Evolutionary conservation across 306 rosid species (phyloP).

Genomic region (Glycine soja): DNA sequence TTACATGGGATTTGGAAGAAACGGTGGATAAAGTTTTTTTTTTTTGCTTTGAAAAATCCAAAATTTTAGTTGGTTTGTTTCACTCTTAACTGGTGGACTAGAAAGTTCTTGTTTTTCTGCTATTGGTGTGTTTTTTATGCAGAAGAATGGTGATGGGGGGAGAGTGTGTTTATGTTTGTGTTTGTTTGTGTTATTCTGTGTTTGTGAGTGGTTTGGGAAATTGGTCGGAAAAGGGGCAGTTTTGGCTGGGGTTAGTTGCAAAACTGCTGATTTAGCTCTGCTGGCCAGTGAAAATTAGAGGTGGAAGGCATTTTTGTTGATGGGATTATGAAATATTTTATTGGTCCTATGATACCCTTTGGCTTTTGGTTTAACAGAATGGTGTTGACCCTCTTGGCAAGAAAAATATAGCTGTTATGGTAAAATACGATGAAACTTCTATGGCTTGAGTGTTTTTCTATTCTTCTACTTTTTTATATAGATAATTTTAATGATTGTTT

Average conservation of each 20-base stretch:
- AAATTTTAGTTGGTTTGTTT: slow-evolving; percentile 4
- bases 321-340: slow-evolving; percentile 1
- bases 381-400: neutral
- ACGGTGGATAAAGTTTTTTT: too few species aligned
- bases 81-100: neutral
- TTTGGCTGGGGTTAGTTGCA: slow-evolving; percentile 24
- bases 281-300: neutral
- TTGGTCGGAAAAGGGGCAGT: neutral
- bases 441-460: neutral
- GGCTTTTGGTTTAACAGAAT: slow-evolving; percentile 37
- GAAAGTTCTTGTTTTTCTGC: neutral
- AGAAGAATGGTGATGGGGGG: neutral
- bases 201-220: slow-evolving; percentile 23
- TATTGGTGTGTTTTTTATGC: neutral
- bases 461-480: neutral
- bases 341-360: slow-evolving; percentile 27
- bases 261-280: slow-evolving; percentile 24
- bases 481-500: neutral
- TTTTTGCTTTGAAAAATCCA: neutral
- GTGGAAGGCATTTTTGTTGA: slow-evolving; percentile 26
- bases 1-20: neutral
- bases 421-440: too few species aligned
- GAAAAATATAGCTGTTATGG: too few species aligned
- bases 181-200: slow-evolving; percentile 13
- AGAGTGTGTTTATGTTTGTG: neutral